phyloP scores from a whole-genome alignment of 73 alveolate genomes.

The Blepharisma japonicum region DNA sequence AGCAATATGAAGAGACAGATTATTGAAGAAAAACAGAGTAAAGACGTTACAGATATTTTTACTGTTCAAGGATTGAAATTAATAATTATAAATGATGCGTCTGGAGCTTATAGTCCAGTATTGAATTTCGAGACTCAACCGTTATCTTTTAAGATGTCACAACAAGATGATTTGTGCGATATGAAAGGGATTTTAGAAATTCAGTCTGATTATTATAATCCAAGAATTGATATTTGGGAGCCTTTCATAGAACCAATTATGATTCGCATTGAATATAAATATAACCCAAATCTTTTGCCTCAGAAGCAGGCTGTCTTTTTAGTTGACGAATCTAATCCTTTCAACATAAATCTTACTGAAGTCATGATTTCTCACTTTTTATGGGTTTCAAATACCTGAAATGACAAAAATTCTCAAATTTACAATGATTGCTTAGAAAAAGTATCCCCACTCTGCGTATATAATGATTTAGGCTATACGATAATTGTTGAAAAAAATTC shows the following conservation, averaged over 20 bases:
- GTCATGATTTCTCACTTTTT: not conserved
- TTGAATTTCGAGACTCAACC: not conserved
- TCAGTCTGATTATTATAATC: constrained; percentile 42
- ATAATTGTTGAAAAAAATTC: not conserved
- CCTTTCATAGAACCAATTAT: constrained; percentile 39
- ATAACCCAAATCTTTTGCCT: constrained; percentile 40
- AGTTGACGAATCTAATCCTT: not conserved
- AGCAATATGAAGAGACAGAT: too few species aligned
- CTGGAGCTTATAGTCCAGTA: constrained; percentile 13
- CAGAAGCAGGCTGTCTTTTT: constrained; percentile 18
- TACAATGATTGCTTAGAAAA: not conserved
- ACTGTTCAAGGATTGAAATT: not conserved
- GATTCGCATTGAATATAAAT: constrained; percentile 33
- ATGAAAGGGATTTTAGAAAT: not conserved
- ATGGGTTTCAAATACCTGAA: not conserved
- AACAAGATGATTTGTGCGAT: not conserved
- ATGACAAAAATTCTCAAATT: not conserved
- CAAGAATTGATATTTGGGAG: constrained; percentile 50
- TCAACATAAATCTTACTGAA: not conserved
- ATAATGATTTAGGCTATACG: not conserved
- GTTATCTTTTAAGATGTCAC: not conserved
- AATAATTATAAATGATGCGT: not conserved
- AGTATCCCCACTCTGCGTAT: not conserved
- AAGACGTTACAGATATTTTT: not conserved
- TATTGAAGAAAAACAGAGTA: too few species aligned